Evolutionary conservation across 768 basidiomycete species (phyloP).

Genomic region (Trametes cingulata): DNA sequence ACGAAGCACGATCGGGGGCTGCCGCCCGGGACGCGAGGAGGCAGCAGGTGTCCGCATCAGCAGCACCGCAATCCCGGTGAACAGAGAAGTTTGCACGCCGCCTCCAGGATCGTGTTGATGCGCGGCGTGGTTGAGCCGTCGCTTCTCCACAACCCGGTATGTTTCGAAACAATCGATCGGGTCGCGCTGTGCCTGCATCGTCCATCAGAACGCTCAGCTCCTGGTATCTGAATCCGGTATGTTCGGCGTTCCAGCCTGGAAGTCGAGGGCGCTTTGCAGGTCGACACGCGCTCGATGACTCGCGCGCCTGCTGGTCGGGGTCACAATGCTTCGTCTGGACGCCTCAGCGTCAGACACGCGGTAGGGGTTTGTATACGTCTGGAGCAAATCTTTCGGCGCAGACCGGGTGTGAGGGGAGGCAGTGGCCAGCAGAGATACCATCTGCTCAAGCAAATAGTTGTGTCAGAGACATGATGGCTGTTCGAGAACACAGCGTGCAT

Average conservation of each 20-base stretch:
- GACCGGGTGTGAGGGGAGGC: too few relatives aligned
- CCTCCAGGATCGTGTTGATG: neutral
- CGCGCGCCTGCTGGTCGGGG: too few relatives aligned
- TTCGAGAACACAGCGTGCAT: neutral
- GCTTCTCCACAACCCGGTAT: neutral
- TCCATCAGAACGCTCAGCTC: neutral
- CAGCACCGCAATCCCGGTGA: slow-evolving; percentile 12
- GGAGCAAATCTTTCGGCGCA: too few relatives aligned
- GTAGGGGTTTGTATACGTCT: too few relatives aligned
- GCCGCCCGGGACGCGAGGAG: too few relatives aligned
- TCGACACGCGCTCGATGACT: too few relatives aligned
- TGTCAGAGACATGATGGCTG: neutral
- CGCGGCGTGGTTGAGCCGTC: neutral
- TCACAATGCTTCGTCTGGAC: too few relatives aligned
- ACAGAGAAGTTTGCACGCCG: neutral
- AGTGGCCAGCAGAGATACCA: too few relatives aligned
- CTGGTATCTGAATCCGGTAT: neutral
- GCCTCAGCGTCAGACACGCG: too few relatives aligned
- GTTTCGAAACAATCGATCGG: neutral
- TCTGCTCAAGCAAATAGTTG: neutral
- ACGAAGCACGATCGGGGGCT: too few relatives aligned
- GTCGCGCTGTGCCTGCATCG: neutral
- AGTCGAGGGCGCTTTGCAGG: too few relatives aligned
- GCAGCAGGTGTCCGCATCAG: neutral
- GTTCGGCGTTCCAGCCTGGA: too few relatives aligned